Conservation (phyloP, 352 stramenopile genomes). For the Pythium chondricola region DNA sequence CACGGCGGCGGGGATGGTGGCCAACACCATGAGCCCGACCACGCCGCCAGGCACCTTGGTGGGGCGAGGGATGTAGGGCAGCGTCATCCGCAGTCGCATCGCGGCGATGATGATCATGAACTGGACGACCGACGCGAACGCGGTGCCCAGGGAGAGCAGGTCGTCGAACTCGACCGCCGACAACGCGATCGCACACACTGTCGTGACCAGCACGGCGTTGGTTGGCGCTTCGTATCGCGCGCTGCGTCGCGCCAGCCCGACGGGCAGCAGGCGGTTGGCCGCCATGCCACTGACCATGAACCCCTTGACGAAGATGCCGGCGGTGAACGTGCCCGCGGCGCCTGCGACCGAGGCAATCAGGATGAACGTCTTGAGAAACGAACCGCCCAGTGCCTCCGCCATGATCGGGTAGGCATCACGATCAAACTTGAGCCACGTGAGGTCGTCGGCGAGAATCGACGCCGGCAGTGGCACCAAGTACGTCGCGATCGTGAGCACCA, state of each 20-base stretch:
- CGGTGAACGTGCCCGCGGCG: slow-evolving; percentile 81
- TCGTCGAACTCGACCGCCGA: slow-evolving; percentile 33
- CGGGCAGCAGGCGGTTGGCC: slow-evolving; percentile 68
- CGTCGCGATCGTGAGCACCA: slow-evolving; percentile 56
- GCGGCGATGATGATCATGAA: slow-evolving; percentile 85
- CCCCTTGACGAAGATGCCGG: slow-evolving; percentile 84
- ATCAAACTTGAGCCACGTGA: slow-evolving; percentile 76
- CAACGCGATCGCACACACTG: slow-evolving; percentile 8
- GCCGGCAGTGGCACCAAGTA: slow-evolving; percentile 87
- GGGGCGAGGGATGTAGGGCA: slow-evolving; percentile 39
- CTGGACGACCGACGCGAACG: slow-evolving; percentile 66
- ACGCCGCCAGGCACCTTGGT: slow-evolving; percentile 25
- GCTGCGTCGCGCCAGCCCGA: slow-evolving; percentile 53
- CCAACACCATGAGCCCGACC: slow-evolving; percentile 12
- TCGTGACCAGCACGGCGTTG: slow-evolving; percentile 15
- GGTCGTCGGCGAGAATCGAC: slow-evolving; percentile 59
- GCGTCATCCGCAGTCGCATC: slow-evolving; percentile 66
- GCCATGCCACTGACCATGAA: slow-evolving; percentile 70
- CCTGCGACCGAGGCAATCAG: slow-evolving; percentile 67
- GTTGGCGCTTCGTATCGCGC: slow-evolving; percentile 15
- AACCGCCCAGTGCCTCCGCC: slow-evolving; percentile 63
- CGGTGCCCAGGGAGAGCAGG: slow-evolving; percentile 72
- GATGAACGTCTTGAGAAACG: slow-evolving; percentile 75
- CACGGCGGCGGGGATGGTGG: slow-evolving; percentile 4
- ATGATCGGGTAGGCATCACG: slow-evolving; percentile 86